A percentile compares a stretch with the other conserved stretches of the same genome.
Evolutionary conservation across 495 filamentous ascomycete species (phyloP).

Genomic region (Tuber brumale): DNA sequence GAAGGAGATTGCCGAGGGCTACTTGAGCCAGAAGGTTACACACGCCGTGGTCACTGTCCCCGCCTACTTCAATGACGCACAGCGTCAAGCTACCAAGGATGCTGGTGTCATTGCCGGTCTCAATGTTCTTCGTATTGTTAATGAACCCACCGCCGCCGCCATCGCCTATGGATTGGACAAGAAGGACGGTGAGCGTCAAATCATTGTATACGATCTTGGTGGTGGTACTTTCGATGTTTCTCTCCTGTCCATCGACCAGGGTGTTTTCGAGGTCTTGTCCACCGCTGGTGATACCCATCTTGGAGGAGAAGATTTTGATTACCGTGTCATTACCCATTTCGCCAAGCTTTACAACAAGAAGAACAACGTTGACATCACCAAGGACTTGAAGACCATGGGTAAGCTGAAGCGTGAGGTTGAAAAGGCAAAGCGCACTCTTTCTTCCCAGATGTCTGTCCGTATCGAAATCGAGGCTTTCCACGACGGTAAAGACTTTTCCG

Average conservation of each 20-base stretch:
- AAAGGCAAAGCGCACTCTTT: conserved; percentile 99
- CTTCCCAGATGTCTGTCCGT: conserved; percentile 95
- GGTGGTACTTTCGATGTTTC: conserved; percentile 99
- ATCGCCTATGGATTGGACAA: conserved; percentile 86
- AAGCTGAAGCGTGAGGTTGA: conserved; percentile 99
- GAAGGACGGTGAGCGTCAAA: conserved; percentile 77
- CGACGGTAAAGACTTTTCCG: conserved; percentile 95
- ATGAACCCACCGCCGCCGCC: conserved; percentile 84
- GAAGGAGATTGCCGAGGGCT: conserved; percentile 93
- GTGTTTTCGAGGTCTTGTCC: conserved; percentile 95
- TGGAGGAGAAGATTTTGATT: conserved; percentile 99
- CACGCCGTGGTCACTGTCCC: conserved; percentile 97
- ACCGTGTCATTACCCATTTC: conserved; percentile 95
- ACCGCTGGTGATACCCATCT: conserved; percentile 99
- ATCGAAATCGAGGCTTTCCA: conserved; percentile 98
- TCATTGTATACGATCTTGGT: conserved; percentile 96
- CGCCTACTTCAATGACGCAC: conserved; percentile 99
- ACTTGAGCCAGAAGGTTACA: conserved; percentile 89
- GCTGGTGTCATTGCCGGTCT: conserved; percentile 90
- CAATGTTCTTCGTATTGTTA: conserved; percentile 96
- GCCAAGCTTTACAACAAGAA: conserved; percentile 99
- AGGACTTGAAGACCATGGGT: conserved; percentile 97
- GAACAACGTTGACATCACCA: conserved; percentile 83
- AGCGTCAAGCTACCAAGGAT: conserved; percentile 97
- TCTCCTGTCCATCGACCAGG: conserved; percentile 90